Base-by-base conservation (phyloP, 257 asterid genomes). In the Nicotiana benthamiana region DNA sequence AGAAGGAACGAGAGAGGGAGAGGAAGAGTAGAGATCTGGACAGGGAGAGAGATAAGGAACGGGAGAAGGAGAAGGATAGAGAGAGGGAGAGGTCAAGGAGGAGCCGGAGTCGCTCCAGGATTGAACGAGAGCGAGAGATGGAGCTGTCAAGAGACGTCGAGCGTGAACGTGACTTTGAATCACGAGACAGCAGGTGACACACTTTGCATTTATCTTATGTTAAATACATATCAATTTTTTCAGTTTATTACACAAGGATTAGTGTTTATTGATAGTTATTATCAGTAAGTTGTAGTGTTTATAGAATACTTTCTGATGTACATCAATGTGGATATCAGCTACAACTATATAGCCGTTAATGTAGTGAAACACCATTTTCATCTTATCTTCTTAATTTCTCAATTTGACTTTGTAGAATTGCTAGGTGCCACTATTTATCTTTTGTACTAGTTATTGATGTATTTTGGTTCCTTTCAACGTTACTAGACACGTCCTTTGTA, bases 151-250 rank as follows among this genome's bases (percentile, higher is more conserved):
- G 90, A 84, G 97, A 26, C 4, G 10, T 22, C 40, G 79, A 90
- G 75, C 88, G 86, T 66, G 98, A 93, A 85, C 94, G 95, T 7
- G 97, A 91, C 81, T 57, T 83, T 6, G 91, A 88, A 79, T 60
- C 75, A 62, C 83, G 90, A 65, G 98, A 96, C 36, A 89, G 87
- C 98, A 95, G 99, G 99, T 95, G 90, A 90, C 34, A 68, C 79
- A 75, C 34, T 1, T 6, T 60, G 20, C 24, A 22, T 16, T 54
- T 34, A 18, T 62, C 24, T 51, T 79, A 10, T 53, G 20, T 82
- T 81, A 20, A 16, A 24, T 72, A 7, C 59, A 46, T 72, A 46
- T 46, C 40, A 48, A 40, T 9, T 9, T 40, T 43, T 70, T 70
- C 36, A 70, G 77, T 70, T 43, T 70, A 48, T 24, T 24, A 46